Conservation (phyloP, 129 eudicot species). For the Calendula officinalis region DNA sequence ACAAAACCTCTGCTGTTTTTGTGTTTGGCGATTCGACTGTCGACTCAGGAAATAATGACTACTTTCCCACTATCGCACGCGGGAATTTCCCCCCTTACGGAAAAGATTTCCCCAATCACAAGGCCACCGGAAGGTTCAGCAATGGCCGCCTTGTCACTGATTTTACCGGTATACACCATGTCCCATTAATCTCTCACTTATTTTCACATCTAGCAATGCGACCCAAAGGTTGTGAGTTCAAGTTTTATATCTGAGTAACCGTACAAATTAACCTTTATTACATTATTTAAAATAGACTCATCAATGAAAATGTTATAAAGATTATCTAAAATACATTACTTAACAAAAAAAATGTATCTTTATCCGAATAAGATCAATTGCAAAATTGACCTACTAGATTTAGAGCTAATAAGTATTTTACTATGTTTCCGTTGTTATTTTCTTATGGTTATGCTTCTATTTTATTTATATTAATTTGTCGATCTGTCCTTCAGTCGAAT, state of each 20-base stretch:
- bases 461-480: background rate
- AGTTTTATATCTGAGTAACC: no score
- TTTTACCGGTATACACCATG: conserved; percentile 37
- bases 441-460: background rate
- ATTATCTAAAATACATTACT: no score
- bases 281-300: no score
- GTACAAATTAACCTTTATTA: no score
- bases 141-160: conserved; percentile 64
- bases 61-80: conserved; percentile 35
- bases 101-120: conserved; percentile 48
- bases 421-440: no score
- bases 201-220: background rate
- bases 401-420: no score
- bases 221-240: no score
- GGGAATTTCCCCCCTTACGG: conserved; percentile 80
- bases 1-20: conserved; percentile 33
- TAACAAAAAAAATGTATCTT: no score
- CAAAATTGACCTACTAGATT: no score
- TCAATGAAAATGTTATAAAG: no score
- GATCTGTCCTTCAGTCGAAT: conserved; percentile 23
- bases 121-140: conserved; percentile 75
- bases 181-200: background rate
- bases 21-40: conserved; percentile 66
- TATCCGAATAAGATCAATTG: no score
- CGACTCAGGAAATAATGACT: conserved; percentile 77